Base-by-base conservation (phyloP, 2,329 filamentous ascomycete genomes). In the Paecilomyces dactylethromorphus region DNA sequence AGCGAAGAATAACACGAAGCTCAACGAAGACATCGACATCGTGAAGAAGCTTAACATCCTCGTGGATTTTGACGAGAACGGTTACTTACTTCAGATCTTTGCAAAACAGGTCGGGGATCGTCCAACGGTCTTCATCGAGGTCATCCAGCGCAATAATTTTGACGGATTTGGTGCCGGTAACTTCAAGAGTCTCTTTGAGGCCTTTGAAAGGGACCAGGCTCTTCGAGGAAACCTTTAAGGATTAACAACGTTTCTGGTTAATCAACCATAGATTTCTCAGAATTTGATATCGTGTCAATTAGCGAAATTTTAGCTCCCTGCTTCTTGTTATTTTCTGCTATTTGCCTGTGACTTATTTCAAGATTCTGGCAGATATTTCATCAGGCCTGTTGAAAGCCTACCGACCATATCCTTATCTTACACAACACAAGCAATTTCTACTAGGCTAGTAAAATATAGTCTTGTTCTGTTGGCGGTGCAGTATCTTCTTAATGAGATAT, bases 51-150 rank as follows among this genome's bases (percentile, higher is more conserved):
- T 95, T 61, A 89, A 91, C 73, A 93, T 96, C 67, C 78, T 96
- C 64, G 91, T 96, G 64, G 92, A 96, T 76, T 96, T 96, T 66
- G 92, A 96, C 66, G 91, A 96, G 80, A 85, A 84, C 22, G 92
- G 92, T 0, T 96, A 96, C 73, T 75, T 96, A 64, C 66, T 87
- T 62, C 84, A 86, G 71, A 80, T 90, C 49, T 90, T 90, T 74
- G 87, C 87, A 45, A 90, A 90, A 82, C 92, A 92, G 61, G 76
- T 96, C 64, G 88, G 95, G 82, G 91, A 96, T 76, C 85, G 92
- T n/a, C 92, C 92, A 29, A 96, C 91, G 4, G 91, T 96, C 33
- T 96, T 96, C 71, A 84, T 96, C 62, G 91, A 96, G 82, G 92
- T 96, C 66, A 96, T 96, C 66, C 91, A 96, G 81, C 81, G 91